Evolutionary conservation across 306 rosid genomes (phyloP), one percentile per base, ranked within the genome.

Genomic region (Castanea sativa): DNA sequence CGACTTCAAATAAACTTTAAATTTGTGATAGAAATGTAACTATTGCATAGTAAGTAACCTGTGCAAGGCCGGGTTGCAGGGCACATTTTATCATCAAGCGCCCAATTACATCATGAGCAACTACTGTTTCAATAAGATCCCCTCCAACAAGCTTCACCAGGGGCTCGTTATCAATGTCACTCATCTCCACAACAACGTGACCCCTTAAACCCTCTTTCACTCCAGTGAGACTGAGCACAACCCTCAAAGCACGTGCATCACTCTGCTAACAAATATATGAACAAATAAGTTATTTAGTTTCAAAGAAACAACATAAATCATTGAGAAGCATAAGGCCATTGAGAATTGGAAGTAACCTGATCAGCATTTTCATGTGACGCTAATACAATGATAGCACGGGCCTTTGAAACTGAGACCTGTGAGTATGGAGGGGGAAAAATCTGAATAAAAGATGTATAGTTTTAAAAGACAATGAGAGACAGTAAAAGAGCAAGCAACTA

Each of bases 21-120:
- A 64, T 6, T 30, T 64, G 45, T 30, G 12, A 29, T 61, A 74
- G 19, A 69, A 27, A 32, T 13, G 33, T 61, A 60, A 76, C 3
- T 38, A 20, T 14, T 71, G 59, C 64, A 29, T 27, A 63, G 9
- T 53, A 41, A 77, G 77, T 75, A 82, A 94, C 99, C 99, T 91
- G 99, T 30, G 99, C 99, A 81, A 94, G 99, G 80, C 99, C 99
- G 25, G 99, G 99, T 80, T 94, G 99, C 69, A 94, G 87, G 86
- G 99, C 99, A 80, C 99, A 94, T 82, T 94, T 97, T 86, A 94
- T 94, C 99, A 94, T 94, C 80, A 94, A 84, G 75, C 99, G 97
- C 59, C 99, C 99, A 86, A 94, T 94, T 77, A 94, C 99, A 85
- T 94, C 99, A 86, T 94, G 99, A 52, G 99, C 99, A 74, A 94